phyloP scores from a whole-genome alignment of 768 basidiomycete genomes.

The Boletus speciosus region DNA sequence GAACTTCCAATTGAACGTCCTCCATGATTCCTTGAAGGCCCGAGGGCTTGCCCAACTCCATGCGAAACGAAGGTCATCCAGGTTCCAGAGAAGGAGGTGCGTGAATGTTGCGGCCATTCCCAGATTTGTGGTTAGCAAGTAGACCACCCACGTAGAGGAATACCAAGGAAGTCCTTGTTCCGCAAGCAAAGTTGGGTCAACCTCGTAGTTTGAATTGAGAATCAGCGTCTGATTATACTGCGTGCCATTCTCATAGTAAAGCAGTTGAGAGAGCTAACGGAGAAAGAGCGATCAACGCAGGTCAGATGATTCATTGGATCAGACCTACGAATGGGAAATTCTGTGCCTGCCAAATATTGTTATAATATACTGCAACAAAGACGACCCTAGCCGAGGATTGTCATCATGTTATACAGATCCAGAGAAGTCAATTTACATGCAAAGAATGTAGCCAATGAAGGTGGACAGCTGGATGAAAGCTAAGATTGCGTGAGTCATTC shows the following conservation, averaged over 20 bases:
- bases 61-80: constrained; percentile 43
- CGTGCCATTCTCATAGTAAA: constrained; percentile 53
- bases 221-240: constrained; percentile 52
- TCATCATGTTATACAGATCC: neutral
- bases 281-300: neutral
- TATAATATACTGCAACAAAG: constrained; percentile 39
- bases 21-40: constrained; percentile 24
- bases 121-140: constrained; percentile 18
- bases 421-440: constrained; percentile 40
- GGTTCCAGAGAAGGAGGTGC: constrained; percentile 53
- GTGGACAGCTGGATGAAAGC: constrained; percentile 34
- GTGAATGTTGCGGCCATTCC: constrained; percentile 46
- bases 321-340: constrained; percentile 55
- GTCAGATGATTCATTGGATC: constrained; percentile 17
- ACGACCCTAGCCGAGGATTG: constrained; percentile 29
- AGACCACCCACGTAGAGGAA: constrained; percentile 23
- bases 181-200: constrained; percentile 47
- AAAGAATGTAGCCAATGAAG: constrained; percentile 50
- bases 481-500: neutral
- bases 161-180: constrained; percentile 36
- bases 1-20: constrained; percentile 35
- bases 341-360: constrained; percentile 55
- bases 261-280: constrained; percentile 42
- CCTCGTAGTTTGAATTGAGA: constrained; percentile 48
- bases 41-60: constrained; percentile 45